A percentile compares a stretch with the other conserved stretches of the same genome.
These are phyloP conservation scores for Monilinia laxa DNA, from an alignment of 2,329 filamentous ascomycete species.

Conservation along the genomic window DNA sequence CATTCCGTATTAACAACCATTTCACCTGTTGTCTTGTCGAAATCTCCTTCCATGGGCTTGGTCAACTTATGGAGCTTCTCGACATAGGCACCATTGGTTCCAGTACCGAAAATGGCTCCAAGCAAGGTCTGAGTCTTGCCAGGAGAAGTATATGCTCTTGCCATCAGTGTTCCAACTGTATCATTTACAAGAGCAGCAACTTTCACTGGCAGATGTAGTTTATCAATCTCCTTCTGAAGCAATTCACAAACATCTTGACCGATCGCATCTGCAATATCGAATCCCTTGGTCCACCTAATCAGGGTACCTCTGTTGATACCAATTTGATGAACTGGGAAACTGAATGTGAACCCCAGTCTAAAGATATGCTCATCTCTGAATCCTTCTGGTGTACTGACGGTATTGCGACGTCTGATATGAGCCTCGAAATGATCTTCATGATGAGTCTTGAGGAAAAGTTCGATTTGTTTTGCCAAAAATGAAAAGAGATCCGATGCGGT, in stretches of 20 bases:
- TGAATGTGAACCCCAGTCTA: slow-evolving; percentile 97
- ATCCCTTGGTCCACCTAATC: slow-evolving; percentile 98
- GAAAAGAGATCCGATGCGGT: slow-evolving; percentile 83
- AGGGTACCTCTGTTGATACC: slow-evolving; percentile 94
- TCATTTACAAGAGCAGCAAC: slow-evolving; percentile 98
- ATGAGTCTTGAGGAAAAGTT: slow-evolving; percentile 80
- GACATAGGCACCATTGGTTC: slow-evolving; percentile 95
- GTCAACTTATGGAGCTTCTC: slow-evolving; percentile 85
- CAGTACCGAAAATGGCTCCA: slow-evolving; percentile 97
- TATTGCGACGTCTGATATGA: slow-evolving; percentile 63
- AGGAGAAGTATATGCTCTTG: slow-evolving; percentile 89
- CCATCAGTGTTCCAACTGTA: slow-evolving; percentile 96
- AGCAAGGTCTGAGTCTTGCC: slow-evolving; percentile 83
- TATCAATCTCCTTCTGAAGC: slow-evolving; percentile 86
- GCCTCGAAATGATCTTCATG: slow-evolving; percentile 83
- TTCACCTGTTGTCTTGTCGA: slow-evolving; percentile 77
- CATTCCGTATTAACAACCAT: slow-evolving; percentile 99
- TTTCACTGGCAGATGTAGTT: slow-evolving; percentile 79
- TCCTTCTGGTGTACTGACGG: slow-evolving; percentile 57
- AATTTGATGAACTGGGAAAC: slow-evolving; percentile 90
- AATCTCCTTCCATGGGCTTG: slow-evolving; percentile 70
- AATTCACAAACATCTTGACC: slow-evolving; percentile 93
- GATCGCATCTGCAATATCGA: slow-evolving; percentile 91
- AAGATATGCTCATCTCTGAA: slow-evolving; percentile 76
- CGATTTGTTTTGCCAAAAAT: slow-evolving; percentile 91